phyloP scores from a whole-genome alignment of 2,329 filamentous ascomycete species.

The Ophiostoma sp. region DNA sequence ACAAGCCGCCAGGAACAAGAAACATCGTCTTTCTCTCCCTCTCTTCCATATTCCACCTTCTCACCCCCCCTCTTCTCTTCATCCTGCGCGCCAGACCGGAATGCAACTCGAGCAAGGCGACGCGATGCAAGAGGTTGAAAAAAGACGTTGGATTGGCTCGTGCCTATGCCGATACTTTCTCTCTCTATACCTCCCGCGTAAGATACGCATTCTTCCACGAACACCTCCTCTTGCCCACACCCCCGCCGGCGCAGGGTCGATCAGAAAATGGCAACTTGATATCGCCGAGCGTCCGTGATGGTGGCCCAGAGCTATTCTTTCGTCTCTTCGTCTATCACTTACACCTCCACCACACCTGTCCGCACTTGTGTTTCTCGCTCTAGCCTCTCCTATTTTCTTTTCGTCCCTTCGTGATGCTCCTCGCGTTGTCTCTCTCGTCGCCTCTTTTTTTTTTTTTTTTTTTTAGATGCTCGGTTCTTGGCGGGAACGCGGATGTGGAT shows the following conservation, averaged over 20 bases:
- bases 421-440: not conserved
- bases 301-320: not conserved
- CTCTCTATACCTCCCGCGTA: not conserved
- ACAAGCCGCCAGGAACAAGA: conserved; percentile 19
- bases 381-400: not conserved
- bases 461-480: not conserved
- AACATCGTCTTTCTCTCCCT: conserved; percentile 11
- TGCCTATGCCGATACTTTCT: not conserved
- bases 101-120: conserved; percentile 14
- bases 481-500: conserved; percentile 1
- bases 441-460: not conserved
- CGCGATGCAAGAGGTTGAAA: conserved; percentile 10
- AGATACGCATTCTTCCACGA: not conserved
- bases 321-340: not conserved
- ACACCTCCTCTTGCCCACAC: not conserved
- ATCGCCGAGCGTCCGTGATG: conserved; percentile 15
- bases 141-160: conserved; percentile 6
- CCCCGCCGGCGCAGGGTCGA: conserved; percentile 5
- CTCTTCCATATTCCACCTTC: not conserved
- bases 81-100: not conserved
- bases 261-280: not conserved
- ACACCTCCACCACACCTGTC: not conserved
- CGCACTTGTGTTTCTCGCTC: not conserved
- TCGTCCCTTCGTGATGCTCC: not conserved
- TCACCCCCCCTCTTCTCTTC: not conserved